phyloP scores from a whole-genome alignment of 2,329 filamentous ascomycete species.

The Arthrobotrys megalospora region DNA sequence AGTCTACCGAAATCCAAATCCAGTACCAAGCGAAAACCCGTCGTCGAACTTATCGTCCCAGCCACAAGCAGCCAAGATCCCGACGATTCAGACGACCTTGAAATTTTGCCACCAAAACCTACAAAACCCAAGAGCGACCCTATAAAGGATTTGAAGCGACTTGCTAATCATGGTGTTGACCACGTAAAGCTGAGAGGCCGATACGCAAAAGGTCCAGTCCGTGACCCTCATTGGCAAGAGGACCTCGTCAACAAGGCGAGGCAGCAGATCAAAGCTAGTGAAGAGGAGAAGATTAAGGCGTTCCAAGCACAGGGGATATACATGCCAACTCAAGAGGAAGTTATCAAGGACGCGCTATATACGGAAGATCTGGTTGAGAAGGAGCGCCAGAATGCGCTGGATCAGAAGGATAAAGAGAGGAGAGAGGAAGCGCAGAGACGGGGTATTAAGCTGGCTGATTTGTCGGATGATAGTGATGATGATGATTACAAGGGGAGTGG shows the following conservation, averaged over 20 bases:
- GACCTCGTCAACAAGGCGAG: constrained; percentile 80
- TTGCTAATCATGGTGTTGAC: constrained; percentile 22
- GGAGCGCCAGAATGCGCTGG: constrained; percentile 83
- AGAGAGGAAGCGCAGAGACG: constrained; percentile 72
- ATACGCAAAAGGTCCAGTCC: constrained; percentile 71
- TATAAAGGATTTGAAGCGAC: constrained; percentile 36
- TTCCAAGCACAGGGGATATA: constrained; percentile 84
- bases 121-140: constrained; percentile 44
- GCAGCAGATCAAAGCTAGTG: constrained; percentile 83
- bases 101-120: constrained; percentile 66
- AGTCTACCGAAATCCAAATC: constrained; percentile 32
- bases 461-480: constrained; percentile 71
- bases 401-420: constrained; percentile 77
- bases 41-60: constrained; percentile 12
- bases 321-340: constrained; percentile 88
- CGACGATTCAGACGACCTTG: constrained; percentile 64
- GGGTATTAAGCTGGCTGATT: constrained; percentile 69
- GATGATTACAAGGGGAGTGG: constrained; percentile 64
- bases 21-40: constrained; percentile 8
- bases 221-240: constrained; percentile 79
- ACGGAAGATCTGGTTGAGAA: constrained; percentile 91
- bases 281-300: constrained; percentile 81
- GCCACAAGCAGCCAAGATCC: constrained; percentile 24
- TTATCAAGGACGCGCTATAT: constrained; percentile 83
- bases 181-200: constrained; percentile 4